A percentile compares a stretch with the other conserved stretches of the same genome.
These are phyloP conservation scores for Nitzschia sp. DNA, from an alignment of 108 stramenopile genomes.

Conservation along the genomic window DNA sequence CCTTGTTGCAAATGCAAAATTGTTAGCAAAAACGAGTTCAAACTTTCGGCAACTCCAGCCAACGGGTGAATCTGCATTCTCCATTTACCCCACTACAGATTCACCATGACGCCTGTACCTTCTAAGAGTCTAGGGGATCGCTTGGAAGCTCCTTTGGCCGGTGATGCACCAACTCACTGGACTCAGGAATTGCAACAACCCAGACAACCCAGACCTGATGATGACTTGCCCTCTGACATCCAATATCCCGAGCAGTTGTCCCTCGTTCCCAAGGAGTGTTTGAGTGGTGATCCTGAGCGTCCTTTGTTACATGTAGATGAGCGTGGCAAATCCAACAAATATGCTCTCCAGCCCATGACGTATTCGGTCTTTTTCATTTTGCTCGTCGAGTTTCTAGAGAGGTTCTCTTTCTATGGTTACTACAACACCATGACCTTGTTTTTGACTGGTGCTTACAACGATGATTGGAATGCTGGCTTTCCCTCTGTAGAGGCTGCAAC, in stretches of 20 bases:
- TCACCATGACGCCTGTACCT: too few relatives aligned
- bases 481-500: slow-evolving; percentile 53
- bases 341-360: slow-evolving; percentile 56
- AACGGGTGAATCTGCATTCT: too few relatives aligned
- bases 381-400: slow-evolving; percentile 66
- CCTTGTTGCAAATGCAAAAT: too few relatives aligned
- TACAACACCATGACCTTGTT: slow-evolving; percentile 69
- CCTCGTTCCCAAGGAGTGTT: slow-evolving; percentile 28
- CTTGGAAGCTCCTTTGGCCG: too few relatives aligned
- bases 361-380: slow-evolving; percentile 60
- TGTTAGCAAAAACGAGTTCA: too few relatives aligned
- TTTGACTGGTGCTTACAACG: slow-evolving; percentile 72
- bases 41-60: too few relatives aligned
- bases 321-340: slow-evolving; percentile 34
- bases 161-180: too few relatives aligned
- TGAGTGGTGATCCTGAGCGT: slow-evolving; percentile 25
- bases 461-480: slow-evolving; percentile 70
- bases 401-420: slow-evolving; percentile 73
- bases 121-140: too few relatives aligned
- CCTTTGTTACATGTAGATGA: slow-evolving; percentile 60
- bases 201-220: slow-evolving; percentile 15
- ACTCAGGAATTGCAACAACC: not conserved
- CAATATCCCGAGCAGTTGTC: slow-evolving; percentile 17
- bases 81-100: too few relatives aligned
- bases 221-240: slow-evolving; percentile 33